phyloP scores from a whole-genome alignment of 169 alveolate species.

The Toxoplasma gondii region DNA sequence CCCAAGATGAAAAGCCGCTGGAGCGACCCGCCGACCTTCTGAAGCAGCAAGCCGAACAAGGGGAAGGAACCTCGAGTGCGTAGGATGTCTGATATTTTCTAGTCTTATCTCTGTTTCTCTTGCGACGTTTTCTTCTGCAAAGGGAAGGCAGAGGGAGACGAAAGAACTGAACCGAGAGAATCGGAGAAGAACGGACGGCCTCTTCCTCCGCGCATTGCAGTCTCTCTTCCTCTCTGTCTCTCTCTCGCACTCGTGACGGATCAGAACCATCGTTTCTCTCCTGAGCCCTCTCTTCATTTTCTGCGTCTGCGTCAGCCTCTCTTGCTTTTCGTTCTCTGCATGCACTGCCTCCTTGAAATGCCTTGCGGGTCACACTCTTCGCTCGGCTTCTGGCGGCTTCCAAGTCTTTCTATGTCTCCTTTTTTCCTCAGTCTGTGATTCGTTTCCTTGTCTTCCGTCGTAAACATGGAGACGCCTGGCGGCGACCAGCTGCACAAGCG shows the following conservation, averaged over 20 bases:
- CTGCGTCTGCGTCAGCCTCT: background rate
- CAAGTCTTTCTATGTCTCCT: background rate
- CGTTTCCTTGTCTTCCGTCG: background rate
- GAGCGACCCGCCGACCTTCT: too few species aligned
- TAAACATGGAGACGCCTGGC: background rate
- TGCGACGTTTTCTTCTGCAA: too few species aligned
- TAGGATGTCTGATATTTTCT: too few species aligned
- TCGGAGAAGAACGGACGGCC: too few species aligned
- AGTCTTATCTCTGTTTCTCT: too few species aligned
- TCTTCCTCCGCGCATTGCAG: too few species aligned
- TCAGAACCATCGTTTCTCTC: background rate
- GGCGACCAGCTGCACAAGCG: conserved; percentile 38
- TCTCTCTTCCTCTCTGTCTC: too few species aligned
- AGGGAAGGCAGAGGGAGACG: too few species aligned
- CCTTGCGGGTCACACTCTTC: background rate
- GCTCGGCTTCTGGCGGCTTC: background rate
- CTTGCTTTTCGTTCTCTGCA: background rate
- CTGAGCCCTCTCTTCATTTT: background rate
- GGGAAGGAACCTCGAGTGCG: too few species aligned
- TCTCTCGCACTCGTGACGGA: background rate
- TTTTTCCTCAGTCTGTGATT: background rate
- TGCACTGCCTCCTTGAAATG: background rate
- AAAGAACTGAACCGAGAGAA: too few species aligned
- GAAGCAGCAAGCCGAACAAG: too few species aligned
- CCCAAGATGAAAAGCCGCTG: too few species aligned